Evolutionary conservation across 345 rosid species (phyloP).

Genomic region (Salix udensis): DNA sequence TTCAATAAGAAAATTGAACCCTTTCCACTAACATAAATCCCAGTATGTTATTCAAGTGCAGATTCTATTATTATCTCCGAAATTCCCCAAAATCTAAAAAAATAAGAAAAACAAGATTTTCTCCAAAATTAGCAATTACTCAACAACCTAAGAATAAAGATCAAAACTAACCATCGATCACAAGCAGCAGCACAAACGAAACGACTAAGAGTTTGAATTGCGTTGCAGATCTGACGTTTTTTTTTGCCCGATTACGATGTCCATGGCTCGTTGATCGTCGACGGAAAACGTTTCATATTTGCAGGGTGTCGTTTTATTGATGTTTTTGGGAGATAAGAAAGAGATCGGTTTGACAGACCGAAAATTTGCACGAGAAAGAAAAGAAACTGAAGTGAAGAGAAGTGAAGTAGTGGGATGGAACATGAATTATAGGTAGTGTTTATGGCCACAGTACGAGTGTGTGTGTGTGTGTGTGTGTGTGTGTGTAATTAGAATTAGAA

Average conservation of each 20-base stretch:
- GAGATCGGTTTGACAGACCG: too few relatives aligned
- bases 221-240: background rate
- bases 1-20: too few relatives aligned
- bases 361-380: background rate
- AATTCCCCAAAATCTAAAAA: background rate
- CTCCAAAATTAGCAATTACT: background rate
- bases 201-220: too few relatives aligned
- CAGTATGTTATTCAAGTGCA: background rate
- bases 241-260: background rate
- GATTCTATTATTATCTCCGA: too few relatives aligned
- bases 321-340: background rate
- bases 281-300: background rate
- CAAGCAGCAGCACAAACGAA: too few relatives aligned
- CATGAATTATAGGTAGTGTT: too few relatives aligned
- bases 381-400: background rate
- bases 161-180: too few relatives aligned
- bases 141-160: background rate
- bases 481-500: too few relatives aligned
- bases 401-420: too few relatives aligned
- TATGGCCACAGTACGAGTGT: too few relatives aligned
- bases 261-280: background rate
- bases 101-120: too few relatives aligned
- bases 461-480: too few relatives aligned
- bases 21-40: background rate
- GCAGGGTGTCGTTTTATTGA: background rate